These are phyloP conservation scores for Trapa incisa DNA, from an alignment of 345 rosid genomes.

Conservation along the genomic window DNA sequence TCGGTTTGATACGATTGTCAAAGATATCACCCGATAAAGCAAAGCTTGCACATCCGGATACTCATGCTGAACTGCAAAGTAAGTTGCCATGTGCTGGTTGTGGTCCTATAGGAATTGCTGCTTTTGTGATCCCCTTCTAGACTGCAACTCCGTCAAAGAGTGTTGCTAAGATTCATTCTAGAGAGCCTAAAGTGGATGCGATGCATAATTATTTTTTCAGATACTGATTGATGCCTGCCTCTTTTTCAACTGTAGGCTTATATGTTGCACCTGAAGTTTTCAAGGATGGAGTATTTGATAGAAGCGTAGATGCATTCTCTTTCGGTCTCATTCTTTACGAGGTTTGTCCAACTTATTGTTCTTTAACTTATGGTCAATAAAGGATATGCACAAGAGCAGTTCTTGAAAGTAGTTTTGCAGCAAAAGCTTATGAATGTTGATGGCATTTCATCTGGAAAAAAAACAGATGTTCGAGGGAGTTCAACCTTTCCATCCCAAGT, in stretches of 20 bases:
- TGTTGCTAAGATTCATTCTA: no score
- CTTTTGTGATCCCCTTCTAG: no score
- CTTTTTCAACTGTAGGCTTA: conserved; percentile 25
- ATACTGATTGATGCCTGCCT: not conserved
- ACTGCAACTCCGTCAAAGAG: not conserved
- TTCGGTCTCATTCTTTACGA: conserved; percentile 76
- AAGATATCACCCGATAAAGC: conserved; percentile 50
- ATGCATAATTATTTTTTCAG: not conserved
- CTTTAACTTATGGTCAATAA: not conserved
- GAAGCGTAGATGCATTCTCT: conserved; percentile 69
- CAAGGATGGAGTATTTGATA: conserved; percentile 49
- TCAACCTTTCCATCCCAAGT: conserved; percentile 60
- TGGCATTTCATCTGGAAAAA: no score
- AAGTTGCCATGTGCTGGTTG: conserved; percentile 15
- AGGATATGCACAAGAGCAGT: not conserved
- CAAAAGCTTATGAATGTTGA: no score
- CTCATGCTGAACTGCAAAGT: conserved; percentile 45
- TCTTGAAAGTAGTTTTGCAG: no score
- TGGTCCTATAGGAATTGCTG: no score
- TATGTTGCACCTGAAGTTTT: conserved; percentile 79
- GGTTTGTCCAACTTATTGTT: conserved; percentile 29
- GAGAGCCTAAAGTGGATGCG: no score
- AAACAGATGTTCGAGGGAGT: conserved; percentile 77
- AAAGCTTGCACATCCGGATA: conserved; percentile 31
- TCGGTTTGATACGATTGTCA: conserved; percentile 58